Evolutionary conservation across 805 yeast species (phyloP), one percentile per base, ranked within the genome.

Genomic region (Candida tammaniensis): DNA sequence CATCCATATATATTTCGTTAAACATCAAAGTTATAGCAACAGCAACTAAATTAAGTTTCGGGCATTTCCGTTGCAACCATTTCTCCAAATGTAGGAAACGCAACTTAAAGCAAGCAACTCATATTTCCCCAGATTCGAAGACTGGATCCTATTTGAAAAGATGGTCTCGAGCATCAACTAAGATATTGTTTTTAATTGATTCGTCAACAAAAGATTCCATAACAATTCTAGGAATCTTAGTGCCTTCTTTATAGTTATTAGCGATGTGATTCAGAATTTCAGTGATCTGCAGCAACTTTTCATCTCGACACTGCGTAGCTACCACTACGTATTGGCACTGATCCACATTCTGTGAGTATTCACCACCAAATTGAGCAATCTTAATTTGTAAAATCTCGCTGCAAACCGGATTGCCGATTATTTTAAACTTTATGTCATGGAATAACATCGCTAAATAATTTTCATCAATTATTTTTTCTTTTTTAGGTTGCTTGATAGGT

Each of bases 191-290:
- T 9, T 49, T 38, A 3, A 64, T 51, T 23, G 64, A 51, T 12
- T 42, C 57, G n/a, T 44, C 50, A 2, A 71, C 38, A 42, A 64
- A 72, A 2, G 39, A 17, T 23, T 55, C 59, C 11, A 38, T 40
- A 1, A 71, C 71, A 10, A 68, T 48, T 17, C 54, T 49, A 1
- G 75, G 68, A 11, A 68, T 54, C 10, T 20, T 17, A 10, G 25
- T 21, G 2, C 42, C 48, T 20, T 40, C 31, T 19, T 30, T 16
- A 24, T 33, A 37, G 3, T 22, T 12, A 19, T 31, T 27, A 13
- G 34, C 25, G 5, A 59, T 39, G 3, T 30, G 24, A 2, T 38
- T 32, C 12, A 49, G 41, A 16, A 14, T 43, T 36, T 3, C 64
- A 48, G 4, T 63, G 28, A 2, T 52, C 56, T 21, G 9, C 3